Conservation (phyloP, 2,329 filamentous ascomycete genomes). For the Neospermospora avenae region DNA sequence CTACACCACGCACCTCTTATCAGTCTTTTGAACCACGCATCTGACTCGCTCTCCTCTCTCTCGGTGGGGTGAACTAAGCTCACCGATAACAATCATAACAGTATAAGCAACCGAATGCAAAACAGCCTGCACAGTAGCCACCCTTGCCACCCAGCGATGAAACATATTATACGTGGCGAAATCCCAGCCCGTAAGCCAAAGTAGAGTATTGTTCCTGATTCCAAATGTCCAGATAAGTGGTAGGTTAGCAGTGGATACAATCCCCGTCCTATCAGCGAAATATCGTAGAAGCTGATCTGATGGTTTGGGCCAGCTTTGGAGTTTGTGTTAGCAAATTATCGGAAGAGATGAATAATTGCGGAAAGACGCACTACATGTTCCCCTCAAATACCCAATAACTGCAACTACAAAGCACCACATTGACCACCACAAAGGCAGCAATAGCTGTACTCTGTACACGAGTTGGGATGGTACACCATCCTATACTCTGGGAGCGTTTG, state of each 20-base stretch:
- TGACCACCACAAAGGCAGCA: background rate
- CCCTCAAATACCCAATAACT: background rate
- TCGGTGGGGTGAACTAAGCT: background rate
- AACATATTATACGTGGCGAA: background rate
- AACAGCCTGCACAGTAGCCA: background rate
- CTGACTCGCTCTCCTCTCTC: background rate
- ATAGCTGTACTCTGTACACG: background rate
- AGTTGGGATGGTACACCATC: slow-evolving; percentile 12
- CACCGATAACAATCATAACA: background rate
- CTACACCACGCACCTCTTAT: background rate
- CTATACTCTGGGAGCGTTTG: slow-evolving; percentile 34
- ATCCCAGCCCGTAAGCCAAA: background rate
- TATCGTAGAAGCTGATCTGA: background rate
- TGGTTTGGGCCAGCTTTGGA: background rate
- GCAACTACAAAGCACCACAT: background rate
- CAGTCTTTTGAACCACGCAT: background rate
- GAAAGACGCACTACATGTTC: background rate
- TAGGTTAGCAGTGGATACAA: background rate
- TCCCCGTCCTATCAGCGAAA: background rate
- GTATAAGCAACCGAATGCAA: background rate
- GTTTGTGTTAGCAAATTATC: background rate
- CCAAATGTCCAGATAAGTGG: background rate
- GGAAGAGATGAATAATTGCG: background rate
- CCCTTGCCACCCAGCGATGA: background rate
- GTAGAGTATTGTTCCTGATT: background rate